Evolutionary conservation across 2,329 filamentous ascomycete species (phyloP).

Genomic region (Penicillium occitanis): DNA sequence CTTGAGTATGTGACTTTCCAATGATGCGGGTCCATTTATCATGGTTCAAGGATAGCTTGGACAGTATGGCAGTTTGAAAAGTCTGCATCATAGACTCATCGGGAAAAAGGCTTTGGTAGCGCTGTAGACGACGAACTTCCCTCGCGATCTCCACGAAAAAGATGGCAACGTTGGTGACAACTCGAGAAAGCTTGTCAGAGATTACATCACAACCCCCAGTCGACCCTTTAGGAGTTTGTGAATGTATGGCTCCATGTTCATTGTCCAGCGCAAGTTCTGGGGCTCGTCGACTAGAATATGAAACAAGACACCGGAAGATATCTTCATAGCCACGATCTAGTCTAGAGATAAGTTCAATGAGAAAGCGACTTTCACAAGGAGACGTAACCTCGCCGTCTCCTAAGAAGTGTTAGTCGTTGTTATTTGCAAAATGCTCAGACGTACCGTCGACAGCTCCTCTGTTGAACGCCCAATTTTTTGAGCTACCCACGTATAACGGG

Average conservation of each 20-base stretch:
- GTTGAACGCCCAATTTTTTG: conserved; percentile 8
- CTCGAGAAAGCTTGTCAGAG: not conserved
- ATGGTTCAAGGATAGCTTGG: conserved; percentile 14
- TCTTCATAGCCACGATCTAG: conserved; percentile 12
- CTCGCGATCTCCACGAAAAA: conserved; percentile 15
- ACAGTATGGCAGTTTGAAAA: conserved; percentile 9
- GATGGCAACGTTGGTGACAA: conserved; percentile 7
- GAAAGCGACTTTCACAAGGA: conserved; percentile 16
- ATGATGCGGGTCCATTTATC: not conserved
- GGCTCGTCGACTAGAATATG: conserved; percentile 7
- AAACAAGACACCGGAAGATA: conserved; percentile 11
- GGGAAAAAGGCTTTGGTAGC: conserved; percentile 18
- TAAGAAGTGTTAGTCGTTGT: conserved; percentile 12
- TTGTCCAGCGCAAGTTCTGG: not conserved
- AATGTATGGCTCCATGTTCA: conserved; percentile 38
- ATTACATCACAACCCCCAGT: not conserved
- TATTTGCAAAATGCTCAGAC: not conserved
- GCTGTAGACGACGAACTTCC: conserved; percentile 20
- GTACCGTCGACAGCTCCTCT: conserved; percentile 17
- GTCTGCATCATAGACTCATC: not conserved
- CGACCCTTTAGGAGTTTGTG: conserved; percentile 25
- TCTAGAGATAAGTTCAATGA: conserved; percentile 12
- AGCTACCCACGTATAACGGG: conserved; percentile 17
- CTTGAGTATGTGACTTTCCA: not conserved
- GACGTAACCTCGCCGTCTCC: conserved; percentile 12